A percentile compares a stretch with the other conserved stretches of the same genome.
These are phyloP conservation scores for Hortaea sp. DNA, from an alignment of 2,329 filamentous ascomycete species.

Conservation along the genomic window DNA sequence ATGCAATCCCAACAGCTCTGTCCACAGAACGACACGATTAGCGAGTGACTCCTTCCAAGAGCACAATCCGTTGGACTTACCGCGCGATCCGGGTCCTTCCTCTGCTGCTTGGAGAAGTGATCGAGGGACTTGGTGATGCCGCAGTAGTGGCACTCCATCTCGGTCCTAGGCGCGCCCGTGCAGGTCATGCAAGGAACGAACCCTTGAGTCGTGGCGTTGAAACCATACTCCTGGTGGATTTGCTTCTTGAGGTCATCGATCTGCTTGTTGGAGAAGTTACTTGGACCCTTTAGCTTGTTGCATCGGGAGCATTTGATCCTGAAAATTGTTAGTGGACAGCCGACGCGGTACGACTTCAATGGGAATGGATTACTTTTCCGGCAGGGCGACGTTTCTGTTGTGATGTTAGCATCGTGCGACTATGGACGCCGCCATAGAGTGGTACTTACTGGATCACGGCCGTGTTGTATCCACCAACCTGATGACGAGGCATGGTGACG, in stretches of 20 bases:
- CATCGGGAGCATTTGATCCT: slow-evolving; percentile 13
- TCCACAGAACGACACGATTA: not conserved
- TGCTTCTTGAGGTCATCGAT: slow-evolving; percentile 5
- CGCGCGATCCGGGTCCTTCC: slow-evolving; percentile 13
- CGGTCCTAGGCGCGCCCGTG: slow-evolving; percentile 10
- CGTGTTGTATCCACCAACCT: no score
- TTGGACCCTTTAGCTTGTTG: slow-evolving; percentile 4
- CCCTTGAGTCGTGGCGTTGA: slow-evolving; percentile 4
- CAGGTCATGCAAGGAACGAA: slow-evolving; percentile 15
- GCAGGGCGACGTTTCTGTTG: no score
- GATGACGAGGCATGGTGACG: no score
- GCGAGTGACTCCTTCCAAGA: not conserved
- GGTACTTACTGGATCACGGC: no score
- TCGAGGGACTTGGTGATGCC: slow-evolving; percentile 13
- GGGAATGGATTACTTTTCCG: no score
- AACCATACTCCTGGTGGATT: slow-evolving; percentile 3
- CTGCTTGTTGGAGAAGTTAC: slow-evolving; percentile 8
- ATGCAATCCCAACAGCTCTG: slow-evolving; percentile 16
- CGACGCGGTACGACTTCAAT: not conserved
- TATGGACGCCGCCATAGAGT: no score
- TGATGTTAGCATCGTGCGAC: no score
- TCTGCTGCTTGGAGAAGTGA: slow-evolving; percentile 17
- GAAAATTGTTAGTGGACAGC: not conserved
- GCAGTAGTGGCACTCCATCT: slow-evolving; percentile 18
- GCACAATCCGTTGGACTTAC: slow-evolving; percentile 5